Percentiles rank a stretch among this genome's conserved stretches.
These are phyloP conservation scores for Saccharomycopsis lassenensis DNA, from an alignment of 805 yeast genomes.

Conservation along the genomic window DNA sequence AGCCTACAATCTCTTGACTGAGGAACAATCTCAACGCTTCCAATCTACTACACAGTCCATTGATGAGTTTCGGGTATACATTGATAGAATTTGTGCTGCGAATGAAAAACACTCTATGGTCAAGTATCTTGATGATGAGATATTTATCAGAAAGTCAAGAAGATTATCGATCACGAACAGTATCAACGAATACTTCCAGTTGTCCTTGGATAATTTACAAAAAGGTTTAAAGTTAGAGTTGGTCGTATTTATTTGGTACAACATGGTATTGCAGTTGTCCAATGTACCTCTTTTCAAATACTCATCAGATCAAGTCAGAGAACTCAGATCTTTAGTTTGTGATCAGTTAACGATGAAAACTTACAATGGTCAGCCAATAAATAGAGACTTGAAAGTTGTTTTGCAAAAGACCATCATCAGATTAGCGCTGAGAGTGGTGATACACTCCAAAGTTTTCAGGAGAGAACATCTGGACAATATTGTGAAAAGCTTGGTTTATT, in stretches of 20 bases:
- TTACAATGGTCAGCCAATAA: background rate
- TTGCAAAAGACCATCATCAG: constrained; percentile 11
- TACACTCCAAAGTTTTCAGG: constrained; percentile 9
- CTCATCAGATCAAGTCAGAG: constrained; percentile 3
- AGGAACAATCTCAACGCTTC: constrained; percentile 7
- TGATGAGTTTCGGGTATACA: background rate
- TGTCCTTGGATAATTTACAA: background rate
- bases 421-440: constrained; percentile 9
- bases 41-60: background rate
- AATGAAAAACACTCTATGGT: background rate
- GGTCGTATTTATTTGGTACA: constrained; percentile 11
- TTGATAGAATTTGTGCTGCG: background rate
- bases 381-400: constrained; percentile 8
- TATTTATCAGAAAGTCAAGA: background rate
- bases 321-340: constrained; percentile 4
- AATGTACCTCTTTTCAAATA: constrained; percentile 14
- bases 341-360: constrained; percentile 1
- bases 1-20: constrained; percentile 10
- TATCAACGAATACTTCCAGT: constrained; percentile 5
- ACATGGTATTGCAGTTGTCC: constrained; percentile 10
- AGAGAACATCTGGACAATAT: constrained; percentile 10
- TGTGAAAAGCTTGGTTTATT: constrained; percentile 6
- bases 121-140: background rate
- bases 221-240: constrained; percentile 1
- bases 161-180: background rate